Conservation (phyloP, 495 filamentous ascomycete species). For the Annulohypoxylon nitens region DNA sequence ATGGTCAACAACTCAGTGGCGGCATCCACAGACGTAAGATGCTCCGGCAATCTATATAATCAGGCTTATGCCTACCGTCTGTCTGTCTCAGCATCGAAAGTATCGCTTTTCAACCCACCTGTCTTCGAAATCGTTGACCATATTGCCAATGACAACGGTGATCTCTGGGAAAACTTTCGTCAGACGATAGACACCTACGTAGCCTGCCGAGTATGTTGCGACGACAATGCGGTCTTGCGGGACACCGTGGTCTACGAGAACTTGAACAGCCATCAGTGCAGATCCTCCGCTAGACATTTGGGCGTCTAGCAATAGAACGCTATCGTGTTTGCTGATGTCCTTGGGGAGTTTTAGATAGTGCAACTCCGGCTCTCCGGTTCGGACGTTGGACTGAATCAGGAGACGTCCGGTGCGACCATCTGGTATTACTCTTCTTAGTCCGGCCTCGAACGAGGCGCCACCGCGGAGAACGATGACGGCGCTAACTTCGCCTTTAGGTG, state of each 20-base stretch:
- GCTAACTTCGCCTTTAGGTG: slow-evolving; percentile 75
- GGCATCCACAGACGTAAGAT: background rate
- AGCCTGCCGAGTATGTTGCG: slow-evolving; percentile 88
- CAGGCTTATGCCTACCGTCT: slow-evolving; percentile 36
- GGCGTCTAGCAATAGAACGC: slow-evolving; percentile 88
- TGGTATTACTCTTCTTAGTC: slow-evolving; percentile 87
- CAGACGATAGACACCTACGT: slow-evolving; percentile 82
- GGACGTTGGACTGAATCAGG: slow-evolving; percentile 87
- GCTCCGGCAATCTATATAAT: slow-evolving; percentile 16
- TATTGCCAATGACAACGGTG: slow-evolving; percentile 82
- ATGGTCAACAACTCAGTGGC: slow-evolving; percentile 11
- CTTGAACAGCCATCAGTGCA: slow-evolving; percentile 95
- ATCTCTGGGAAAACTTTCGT: slow-evolving; percentile 88
- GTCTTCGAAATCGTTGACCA: slow-evolving; percentile 79
- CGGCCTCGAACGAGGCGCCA: slow-evolving; percentile 87
- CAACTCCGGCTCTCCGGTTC: slow-evolving; percentile 89
- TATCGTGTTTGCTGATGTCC: slow-evolving; percentile 76
- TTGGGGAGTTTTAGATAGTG: slow-evolving; percentile 85
- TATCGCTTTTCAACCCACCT: slow-evolving; percentile 88
- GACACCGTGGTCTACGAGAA: slow-evolving; percentile 95
- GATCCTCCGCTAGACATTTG: slow-evolving; percentile 96
- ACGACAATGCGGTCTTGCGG: slow-evolving; percentile 85
- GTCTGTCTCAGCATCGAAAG: slow-evolving; percentile 75
- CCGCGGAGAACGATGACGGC: slow-evolving; percentile 91
- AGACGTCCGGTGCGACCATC: slow-evolving; percentile 91